Percentiles rank a stretch among this genome's conserved stretches.
Conservation (phyloP, 2,329 filamentous ascomycete genomes). For the Verticillium zaregamsianum region DNA sequence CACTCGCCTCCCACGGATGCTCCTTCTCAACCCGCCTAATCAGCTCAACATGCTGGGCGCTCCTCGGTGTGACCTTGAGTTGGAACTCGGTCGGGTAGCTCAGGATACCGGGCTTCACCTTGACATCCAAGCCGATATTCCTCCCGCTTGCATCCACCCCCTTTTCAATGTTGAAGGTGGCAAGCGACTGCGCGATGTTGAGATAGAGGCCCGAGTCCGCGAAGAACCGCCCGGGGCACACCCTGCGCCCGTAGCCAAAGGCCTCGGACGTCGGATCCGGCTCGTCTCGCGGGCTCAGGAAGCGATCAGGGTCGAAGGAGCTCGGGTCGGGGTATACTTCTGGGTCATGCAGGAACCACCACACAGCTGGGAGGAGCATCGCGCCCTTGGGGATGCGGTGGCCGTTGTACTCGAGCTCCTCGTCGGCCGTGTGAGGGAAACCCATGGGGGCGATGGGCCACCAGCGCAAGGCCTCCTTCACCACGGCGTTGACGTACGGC, state of each 20-base stretch:
- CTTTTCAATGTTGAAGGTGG: slow-evolving; percentile 43
- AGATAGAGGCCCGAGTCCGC: slow-evolving; percentile 45
- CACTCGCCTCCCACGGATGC: slow-evolving; percentile 4
- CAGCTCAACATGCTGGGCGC: slow-evolving; percentile 2
- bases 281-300: slow-evolving; percentile 21
- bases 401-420: slow-evolving; percentile 5
- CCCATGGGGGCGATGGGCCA: slow-evolving; percentile 27
- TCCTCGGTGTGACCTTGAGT: slow-evolving; percentile 5
- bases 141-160: neutral
- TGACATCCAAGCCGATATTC: slow-evolving; percentile 31
- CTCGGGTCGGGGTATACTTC: slow-evolving; percentile 52
- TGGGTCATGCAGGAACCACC: slow-evolving; percentile 56
- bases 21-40: slow-evolving; percentile 4
- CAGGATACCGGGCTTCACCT: slow-evolving; percentile 8
- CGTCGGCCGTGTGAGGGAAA: slow-evolving; percentile 32
- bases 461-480: slow-evolving; percentile 27
- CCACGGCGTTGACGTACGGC: slow-evolving; percentile 23
- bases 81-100: slow-evolving; percentile 6
- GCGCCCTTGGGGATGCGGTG: slow-evolving; percentile 7
- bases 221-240: slow-evolving; percentile 43
- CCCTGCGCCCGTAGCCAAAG: slow-evolving; percentile 35
- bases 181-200: slow-evolving; percentile 44
- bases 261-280: slow-evolving; percentile 21
- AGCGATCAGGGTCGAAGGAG: slow-evolving; percentile 28
- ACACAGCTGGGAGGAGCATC: slow-evolving; percentile 17